Conservation (phyloP, 1,284 basidiomycete species). For the Schizophyllum amplum region DNA sequence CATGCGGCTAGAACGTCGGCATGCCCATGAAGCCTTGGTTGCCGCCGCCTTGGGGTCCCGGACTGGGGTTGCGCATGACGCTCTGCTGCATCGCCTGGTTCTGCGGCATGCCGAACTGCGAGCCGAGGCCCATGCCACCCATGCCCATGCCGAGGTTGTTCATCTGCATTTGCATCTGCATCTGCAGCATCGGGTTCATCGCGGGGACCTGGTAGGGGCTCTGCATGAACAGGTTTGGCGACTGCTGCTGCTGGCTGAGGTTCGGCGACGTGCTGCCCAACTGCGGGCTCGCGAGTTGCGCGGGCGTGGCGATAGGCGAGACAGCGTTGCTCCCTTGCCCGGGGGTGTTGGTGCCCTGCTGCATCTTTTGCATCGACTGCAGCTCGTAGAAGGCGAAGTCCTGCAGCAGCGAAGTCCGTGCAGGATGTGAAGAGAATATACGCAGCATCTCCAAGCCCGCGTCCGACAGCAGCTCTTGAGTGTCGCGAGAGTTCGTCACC, state of each 20-base stretch:
- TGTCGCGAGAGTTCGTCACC: slow-evolving; percentile 89
- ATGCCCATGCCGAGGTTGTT: slow-evolving; percentile 27
- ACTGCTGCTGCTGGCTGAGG: slow-evolving; percentile 22
- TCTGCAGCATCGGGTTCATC: slow-evolving; percentile 57
- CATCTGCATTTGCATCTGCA: slow-evolving; percentile 50
- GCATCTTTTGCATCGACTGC: slow-evolving; percentile 72
- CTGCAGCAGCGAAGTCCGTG: slow-evolving; percentile 85
- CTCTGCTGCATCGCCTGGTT: slow-evolving; percentile 72
- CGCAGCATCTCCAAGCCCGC: slow-evolving; percentile 91
- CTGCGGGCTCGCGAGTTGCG: slow-evolving; percentile 26
- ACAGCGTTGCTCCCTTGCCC: slow-evolving; percentile 32
- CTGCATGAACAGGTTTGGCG: slow-evolving; percentile 39
- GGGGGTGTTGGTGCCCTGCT: slow-evolving; percentile 9
- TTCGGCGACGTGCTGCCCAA: slow-evolving; percentile 29
- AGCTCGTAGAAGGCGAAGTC: slow-evolving; percentile 93
- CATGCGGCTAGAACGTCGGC: slow-evolving; percentile 25
- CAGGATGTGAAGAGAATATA: slow-evolving; percentile 88
- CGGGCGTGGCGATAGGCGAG: slow-evolving; percentile 32
- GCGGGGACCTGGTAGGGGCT: slow-evolving; percentile 50
- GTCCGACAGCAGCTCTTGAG: slow-evolving; percentile 87
- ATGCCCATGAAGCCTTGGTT: slow-evolving; percentile 50
- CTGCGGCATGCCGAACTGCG: slow-evolving; percentile 44
- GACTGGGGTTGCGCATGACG: slow-evolving; percentile 72
- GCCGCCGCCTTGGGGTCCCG: slow-evolving; percentile 35
- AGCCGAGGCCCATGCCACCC: slow-evolving; percentile 22